A percentile compares a stretch with the other conserved stretches of the same genome.
Evolutionary conservation across 768 basidiomycete genomes (phyloP).

Genomic region (Wakefieldia striispora): DNA sequence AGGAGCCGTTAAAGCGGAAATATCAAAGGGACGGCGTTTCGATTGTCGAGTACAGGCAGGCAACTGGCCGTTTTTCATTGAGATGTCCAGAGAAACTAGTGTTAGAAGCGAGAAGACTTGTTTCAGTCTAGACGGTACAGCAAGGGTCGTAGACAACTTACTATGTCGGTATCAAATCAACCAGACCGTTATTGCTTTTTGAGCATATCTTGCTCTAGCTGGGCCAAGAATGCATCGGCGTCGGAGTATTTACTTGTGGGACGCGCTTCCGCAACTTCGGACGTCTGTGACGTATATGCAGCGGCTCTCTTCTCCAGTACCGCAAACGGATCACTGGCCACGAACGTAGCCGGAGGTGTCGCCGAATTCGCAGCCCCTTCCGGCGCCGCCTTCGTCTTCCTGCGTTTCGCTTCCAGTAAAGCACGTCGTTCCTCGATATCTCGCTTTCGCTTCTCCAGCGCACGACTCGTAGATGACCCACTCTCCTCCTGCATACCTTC

Average conservation of each 20-base stretch:
- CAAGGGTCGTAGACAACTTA: background rate
- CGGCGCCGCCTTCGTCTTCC: slow-evolving; percentile 41
- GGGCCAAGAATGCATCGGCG: slow-evolving; percentile 66
- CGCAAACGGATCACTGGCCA: slow-evolving; percentile 48
- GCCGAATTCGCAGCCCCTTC: slow-evolving; percentile 5
- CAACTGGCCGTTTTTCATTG: slow-evolving; percentile 41
- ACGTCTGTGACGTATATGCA: slow-evolving; percentile 9
- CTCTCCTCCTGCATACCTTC: slow-evolving; percentile 65
- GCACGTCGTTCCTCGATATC: slow-evolving; percentile 65
- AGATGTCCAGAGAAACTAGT: slow-evolving; percentile 50
- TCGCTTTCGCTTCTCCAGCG: slow-evolving; percentile 66
- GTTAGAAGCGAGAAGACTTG: slow-evolving; percentile 32
- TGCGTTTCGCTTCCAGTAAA: slow-evolving; percentile 64
- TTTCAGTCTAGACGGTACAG: background rate
- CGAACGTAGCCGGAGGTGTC: slow-evolving; percentile 1
- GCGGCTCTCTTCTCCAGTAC: slow-evolving; percentile 41
- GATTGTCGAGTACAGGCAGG: slow-evolving; percentile 45
- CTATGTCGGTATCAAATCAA: background rate
- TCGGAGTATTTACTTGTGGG: slow-evolving; percentile 11
- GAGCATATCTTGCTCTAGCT: slow-evolving; percentile 62
- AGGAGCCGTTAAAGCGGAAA: slow-evolving; percentile 34
- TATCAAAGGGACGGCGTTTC: slow-evolving; percentile 35
- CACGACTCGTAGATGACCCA: slow-evolving; percentile 42
- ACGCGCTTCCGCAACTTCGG: slow-evolving; percentile 29
- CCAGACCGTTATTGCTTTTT: slow-evolving; percentile 6